Evolutionary conservation across 176 grass and related monocot genomes (phyloP).

Genomic region (Dactylis glomerata): DNA sequence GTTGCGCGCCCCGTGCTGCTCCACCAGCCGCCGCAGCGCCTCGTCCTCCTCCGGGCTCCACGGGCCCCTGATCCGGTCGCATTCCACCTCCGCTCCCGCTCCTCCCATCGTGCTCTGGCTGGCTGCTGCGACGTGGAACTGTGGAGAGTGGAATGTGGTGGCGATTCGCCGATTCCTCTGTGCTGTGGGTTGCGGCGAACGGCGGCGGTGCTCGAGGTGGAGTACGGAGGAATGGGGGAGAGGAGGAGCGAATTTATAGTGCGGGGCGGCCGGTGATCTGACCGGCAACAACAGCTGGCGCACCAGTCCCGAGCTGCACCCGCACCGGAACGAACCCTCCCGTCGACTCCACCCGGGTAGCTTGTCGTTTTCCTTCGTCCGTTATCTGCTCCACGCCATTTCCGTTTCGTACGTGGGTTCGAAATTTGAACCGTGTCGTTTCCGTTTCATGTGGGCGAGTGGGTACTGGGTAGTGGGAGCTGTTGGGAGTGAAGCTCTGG

Average conservation of each 20-base stretch:
- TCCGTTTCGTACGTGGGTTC: no score
- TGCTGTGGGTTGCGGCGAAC: not conserved
- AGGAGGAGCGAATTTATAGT: not conserved
- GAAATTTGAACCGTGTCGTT: no score
- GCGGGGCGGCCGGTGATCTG: constrained; percentile 14
- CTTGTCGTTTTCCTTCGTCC: no score
- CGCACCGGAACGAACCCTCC: no score
- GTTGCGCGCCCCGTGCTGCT: constrained; percentile 72
- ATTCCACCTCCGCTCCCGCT: constrained; percentile 7
- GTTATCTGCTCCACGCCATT: no score
- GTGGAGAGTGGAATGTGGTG: not conserved
- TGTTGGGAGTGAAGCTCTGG: no score
- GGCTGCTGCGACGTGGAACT: no score
- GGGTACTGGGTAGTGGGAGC: no score
- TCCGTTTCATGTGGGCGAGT: no score
- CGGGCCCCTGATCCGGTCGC: constrained; percentile 63
- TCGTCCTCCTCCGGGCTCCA: constrained; percentile 96
- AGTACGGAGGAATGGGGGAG: not conserved
- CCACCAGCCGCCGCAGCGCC: constrained; percentile 65
- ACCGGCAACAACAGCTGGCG: constrained; percentile 28
- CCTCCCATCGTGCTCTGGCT: not conserved
- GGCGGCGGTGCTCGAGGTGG: not conserved
- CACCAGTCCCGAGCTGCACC: not conserved
- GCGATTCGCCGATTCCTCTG: no score
- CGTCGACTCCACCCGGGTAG: no score